Conservation (phyloP, 2,329 filamentous ascomycete genomes). For the Cladophialophora chaetospira region DNA sequence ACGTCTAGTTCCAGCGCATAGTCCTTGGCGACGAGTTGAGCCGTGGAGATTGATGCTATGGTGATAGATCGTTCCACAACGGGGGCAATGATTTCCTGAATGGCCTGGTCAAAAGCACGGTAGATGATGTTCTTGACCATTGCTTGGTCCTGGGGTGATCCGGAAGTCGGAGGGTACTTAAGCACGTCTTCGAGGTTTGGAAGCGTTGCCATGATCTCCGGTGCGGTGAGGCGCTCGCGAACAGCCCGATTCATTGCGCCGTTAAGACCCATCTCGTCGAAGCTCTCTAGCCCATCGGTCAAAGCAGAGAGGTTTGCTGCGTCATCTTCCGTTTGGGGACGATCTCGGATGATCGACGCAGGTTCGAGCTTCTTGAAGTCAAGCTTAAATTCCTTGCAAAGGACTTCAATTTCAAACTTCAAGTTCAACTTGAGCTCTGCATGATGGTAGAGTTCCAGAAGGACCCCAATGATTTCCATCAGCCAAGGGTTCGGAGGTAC, state of each 20-base stretch:
- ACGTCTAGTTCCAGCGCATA: constrained; percentile 92
- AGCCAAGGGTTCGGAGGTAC: constrained; percentile 95
- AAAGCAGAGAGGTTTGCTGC: constrained; percentile 62
- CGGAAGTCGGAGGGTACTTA: constrained; percentile 74
- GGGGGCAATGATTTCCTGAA: constrained; percentile 94
- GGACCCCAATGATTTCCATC: constrained; percentile 88
- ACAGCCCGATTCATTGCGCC: constrained; percentile 71
- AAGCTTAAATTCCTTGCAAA: constrained; percentile 89
- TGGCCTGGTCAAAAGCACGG: constrained; percentile 81
- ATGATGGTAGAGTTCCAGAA: constrained; percentile 91
- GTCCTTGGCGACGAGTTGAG: constrained; percentile 93
- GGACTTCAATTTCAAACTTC: constrained; percentile 97
- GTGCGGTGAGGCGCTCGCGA: constrained; percentile 72
- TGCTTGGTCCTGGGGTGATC: constrained; percentile 71
- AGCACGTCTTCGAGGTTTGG: constrained; percentile 81
- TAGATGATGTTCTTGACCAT: constrained; percentile 75
- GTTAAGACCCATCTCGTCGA: constrained; percentile 73
- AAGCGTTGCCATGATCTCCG: constrained; percentile 74
- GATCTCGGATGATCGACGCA: constrained; percentile 79
- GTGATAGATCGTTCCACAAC: constrained; percentile 97
- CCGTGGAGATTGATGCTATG: constrained; percentile 94
- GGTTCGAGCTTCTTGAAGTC: constrained; percentile 91
- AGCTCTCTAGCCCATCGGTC: constrained; percentile 73
- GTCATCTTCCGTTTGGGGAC: constrained; percentile 42
- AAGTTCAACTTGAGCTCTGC: constrained; percentile 93